phyloP scores from a whole-genome alignment of 345 rosid genomes.

The Populus euphratica region DNA sequence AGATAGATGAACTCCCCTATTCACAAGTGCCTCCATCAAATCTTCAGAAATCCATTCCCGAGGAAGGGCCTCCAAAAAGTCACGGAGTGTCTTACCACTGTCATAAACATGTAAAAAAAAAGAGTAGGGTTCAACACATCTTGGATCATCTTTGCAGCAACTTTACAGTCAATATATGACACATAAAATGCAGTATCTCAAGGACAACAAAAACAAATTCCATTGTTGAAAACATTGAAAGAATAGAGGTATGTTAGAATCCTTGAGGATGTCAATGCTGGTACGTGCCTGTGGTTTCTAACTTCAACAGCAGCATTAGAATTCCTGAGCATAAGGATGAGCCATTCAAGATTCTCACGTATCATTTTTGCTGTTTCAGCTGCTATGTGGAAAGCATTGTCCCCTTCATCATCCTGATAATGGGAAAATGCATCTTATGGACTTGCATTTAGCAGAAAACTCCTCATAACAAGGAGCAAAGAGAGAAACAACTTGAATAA shows the following conservation, averaged over 20 bases:
- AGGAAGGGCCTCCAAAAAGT: slow-evolving; percentile 89
- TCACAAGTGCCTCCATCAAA: slow-evolving; percentile 78
- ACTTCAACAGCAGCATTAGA: slow-evolving; percentile 82
- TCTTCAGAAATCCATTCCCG: slow-evolving; percentile 99
- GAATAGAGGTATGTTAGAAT: too few relatives aligned
- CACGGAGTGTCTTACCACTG: slow-evolving; percentile 94
- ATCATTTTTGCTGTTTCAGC: slow-evolving; percentile 97
- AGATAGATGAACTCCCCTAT: slow-evolving; percentile 80
- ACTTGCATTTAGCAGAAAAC: too few relatives aligned
- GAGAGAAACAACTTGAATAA: too few relatives aligned
- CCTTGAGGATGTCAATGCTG: too few relatives aligned
- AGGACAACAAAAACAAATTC: too few relatives aligned
- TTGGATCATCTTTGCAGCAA: not conserved
- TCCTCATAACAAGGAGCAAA: too few relatives aligned
- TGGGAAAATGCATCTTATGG: not conserved
- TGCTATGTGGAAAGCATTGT: slow-evolving; percentile 95
- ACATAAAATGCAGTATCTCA: not conserved
- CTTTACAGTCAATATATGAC: not conserved
- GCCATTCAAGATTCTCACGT: slow-evolving; percentile 97
- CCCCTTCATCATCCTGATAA: slow-evolving; percentile 93
- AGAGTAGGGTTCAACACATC: slow-evolving; percentile 10
- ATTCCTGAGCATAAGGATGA: slow-evolving; percentile 74
- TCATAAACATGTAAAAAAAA: not conserved
- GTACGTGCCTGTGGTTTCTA: slow-evolving; percentile 82
- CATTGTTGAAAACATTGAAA: too few relatives aligned